A percentile compares a stretch with the other conserved stretches of the same genome.
These are phyloP conservation scores for Backusella morwellensis DNA, from an alignment of 192 early-diverging fungal species.

Conservation along the genomic window DNA sequence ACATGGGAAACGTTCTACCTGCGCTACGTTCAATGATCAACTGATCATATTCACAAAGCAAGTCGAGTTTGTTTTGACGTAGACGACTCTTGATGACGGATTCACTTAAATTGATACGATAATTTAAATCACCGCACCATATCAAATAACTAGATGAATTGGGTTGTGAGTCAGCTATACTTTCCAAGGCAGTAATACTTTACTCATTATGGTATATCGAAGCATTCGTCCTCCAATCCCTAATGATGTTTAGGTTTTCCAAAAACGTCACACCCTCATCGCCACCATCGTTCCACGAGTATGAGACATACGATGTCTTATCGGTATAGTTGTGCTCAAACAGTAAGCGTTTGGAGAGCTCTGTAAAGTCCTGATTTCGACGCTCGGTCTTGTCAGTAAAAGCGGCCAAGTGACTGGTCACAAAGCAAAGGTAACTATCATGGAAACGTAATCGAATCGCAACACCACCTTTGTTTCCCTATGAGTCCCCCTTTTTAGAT, in stretches of 20 bases:
- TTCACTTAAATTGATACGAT: slow-evolving; percentile 73
- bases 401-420: slow-evolving; percentile 92
- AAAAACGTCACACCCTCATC: slow-evolving; percentile 32
- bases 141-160: slow-evolving; percentile 57
- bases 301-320: slow-evolving; percentile 14
- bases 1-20: slow-evolving; percentile 77
- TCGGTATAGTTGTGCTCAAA: slow-evolving; percentile 44
- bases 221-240: slow-evolving; percentile 21
- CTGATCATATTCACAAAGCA: slow-evolving; percentile 83
- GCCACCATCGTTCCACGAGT: slow-evolving; percentile 33
- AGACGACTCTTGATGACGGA: slow-evolving; percentile 56
- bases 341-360: slow-evolving; percentile 70
- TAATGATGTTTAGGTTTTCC: slow-evolving; percentile 6
- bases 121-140: slow-evolving; percentile 96
- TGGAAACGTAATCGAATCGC: slow-evolving; percentile 72
- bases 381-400: slow-evolving; percentile 72
- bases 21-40: slow-evolving; percentile 62
- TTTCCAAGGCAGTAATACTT: slow-evolving; percentile 6
- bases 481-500: neutral
- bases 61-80: slow-evolving; percentile 52
- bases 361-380: slow-evolving; percentile 88
- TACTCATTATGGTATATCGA: slow-evolving; percentile 74
- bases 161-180: no score
- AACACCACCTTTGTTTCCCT: slow-evolving; percentile 97
- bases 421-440: slow-evolving; percentile 83